Conservation (phyloP, 1,284 basidiomycete genomes). For the Rhodotorula sp. region DNA sequence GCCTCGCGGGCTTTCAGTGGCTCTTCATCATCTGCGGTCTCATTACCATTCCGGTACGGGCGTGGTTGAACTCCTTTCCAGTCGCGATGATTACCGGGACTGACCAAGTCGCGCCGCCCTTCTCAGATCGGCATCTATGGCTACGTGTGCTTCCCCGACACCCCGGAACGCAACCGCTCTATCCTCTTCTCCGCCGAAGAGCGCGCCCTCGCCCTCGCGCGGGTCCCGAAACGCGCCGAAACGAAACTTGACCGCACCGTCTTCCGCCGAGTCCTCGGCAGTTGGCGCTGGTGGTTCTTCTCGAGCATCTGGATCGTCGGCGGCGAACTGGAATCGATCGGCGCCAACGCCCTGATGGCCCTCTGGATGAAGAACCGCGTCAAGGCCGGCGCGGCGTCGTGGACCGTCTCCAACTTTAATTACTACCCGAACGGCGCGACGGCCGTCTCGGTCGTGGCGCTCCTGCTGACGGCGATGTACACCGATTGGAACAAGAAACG, state of each 20-base stretch:
- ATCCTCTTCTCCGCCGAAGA: constrained; percentile 43
- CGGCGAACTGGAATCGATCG: constrained; percentile 68
- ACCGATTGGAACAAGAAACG: constrained; percentile 60
- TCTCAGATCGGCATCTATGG: constrained; percentile 60
- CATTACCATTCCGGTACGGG: constrained; percentile 63
- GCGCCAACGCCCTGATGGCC: constrained; percentile 71
- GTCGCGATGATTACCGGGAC: no score
- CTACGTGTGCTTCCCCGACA: constrained; percentile 69
- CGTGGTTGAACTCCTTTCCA: constrained; percentile 42
- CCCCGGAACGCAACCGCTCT: constrained; percentile 64
- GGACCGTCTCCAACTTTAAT: constrained; percentile 49
- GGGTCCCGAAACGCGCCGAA: constrained; percentile 43
- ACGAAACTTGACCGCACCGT: constrained; percentile 58
- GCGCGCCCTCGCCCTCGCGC: constrained; percentile 37
- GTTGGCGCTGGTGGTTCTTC: constrained; percentile 68
- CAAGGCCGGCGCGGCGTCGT: not conserved
- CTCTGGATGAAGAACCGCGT: constrained; percentile 68
- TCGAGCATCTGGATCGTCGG: constrained; percentile 51
- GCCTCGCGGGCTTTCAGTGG: constrained; percentile 68
- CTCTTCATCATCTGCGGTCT: constrained; percentile 70
- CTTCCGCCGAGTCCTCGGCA: constrained; percentile 58
- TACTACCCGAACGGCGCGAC: constrained; percentile 67
- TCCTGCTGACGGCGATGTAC: constrained; percentile 59
- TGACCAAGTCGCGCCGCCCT: not conserved
- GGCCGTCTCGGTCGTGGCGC: constrained; percentile 64